Evolutionary conservation across 1,284 basidiomycete genomes (phyloP).

Genomic region (Mycena sp.): DNA sequence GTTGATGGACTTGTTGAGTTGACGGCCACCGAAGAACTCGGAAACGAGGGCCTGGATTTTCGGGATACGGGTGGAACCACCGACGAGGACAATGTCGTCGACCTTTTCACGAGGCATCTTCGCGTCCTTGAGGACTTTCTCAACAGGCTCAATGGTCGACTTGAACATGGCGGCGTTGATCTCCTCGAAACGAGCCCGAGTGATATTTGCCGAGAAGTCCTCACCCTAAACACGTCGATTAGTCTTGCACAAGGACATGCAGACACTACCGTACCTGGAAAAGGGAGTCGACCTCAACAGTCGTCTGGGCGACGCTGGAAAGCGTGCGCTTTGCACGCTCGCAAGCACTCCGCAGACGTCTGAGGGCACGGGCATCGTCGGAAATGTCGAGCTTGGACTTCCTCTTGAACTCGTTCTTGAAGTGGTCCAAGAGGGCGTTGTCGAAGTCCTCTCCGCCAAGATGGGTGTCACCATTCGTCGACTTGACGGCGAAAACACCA

Average conservation of each 20-base stretch:
- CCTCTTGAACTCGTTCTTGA: conserved; percentile 98
- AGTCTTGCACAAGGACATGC: conserved; percentile 14
- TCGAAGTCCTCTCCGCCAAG: conserved; percentile 99
- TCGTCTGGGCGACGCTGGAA: conserved; percentile 97
- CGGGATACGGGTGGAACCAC: conserved; percentile 99
- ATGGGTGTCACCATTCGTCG: conserved; percentile 98
- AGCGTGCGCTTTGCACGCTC: conserved; percentile 99
- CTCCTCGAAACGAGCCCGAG: conserved; percentile 99
- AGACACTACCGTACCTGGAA: conserved; percentile 75
- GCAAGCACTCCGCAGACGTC: conserved; percentile 95
- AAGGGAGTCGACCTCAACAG: conserved; percentile 98
- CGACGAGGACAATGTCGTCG: conserved; percentile 99
- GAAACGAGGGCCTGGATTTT: conserved; percentile 99
- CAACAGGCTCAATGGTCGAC: conserved; percentile 97
- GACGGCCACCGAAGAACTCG: conserved; percentile 96
- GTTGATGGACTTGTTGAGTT: conserved; percentile 99
- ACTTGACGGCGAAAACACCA: conserved; percentile 97
- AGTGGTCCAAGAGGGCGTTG: conserved; percentile 96
- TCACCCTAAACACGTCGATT: conserved; percentile 64
- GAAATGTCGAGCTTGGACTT: conserved; percentile 98
- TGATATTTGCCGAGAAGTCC: conserved; percentile 97
- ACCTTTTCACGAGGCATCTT: conserved; percentile 98
- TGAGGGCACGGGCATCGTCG: conserved; percentile 93
- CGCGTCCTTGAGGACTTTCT: conserved; percentile 98
- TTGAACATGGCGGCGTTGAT: conserved; percentile 96